Percentiles rank a stretch among this genome's conserved stretches.
Evolutionary conservation across 306 rosid genomes (phyloP).

Genomic region (Rubus idaeus): DNA sequence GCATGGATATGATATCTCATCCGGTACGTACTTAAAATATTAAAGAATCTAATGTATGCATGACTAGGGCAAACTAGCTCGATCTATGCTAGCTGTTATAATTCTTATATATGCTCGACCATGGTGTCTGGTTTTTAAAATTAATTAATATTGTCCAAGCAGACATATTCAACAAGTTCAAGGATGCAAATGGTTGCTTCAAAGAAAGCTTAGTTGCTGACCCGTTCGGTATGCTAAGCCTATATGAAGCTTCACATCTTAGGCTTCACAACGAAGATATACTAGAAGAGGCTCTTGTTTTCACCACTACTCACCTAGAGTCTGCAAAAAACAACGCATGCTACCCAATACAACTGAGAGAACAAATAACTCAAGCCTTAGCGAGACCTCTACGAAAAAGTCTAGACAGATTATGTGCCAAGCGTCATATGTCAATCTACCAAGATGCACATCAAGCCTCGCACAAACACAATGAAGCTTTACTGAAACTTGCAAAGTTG

Average conservation of each 20-base stretch:
- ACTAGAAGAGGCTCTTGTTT: conserved; percentile 14
- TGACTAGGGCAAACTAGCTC: neutral
- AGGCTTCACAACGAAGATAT: conserved; percentile 8
- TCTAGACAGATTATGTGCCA: conserved; percentile 25
- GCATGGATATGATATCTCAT: neutral
- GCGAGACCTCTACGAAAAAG: conserved; percentile 11
- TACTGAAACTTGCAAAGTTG: conserved; percentile 29
- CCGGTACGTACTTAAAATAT: conserved; percentile 10
- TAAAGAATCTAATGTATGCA: no score
- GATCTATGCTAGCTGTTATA: no score
- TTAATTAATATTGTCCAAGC: neutral
- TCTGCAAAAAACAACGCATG: neutral
- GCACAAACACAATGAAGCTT: conserved; percentile 10
- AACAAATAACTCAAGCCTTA: conserved; percentile 18
- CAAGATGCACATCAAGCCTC: no score
- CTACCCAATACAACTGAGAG: neutral
- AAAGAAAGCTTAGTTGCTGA: conserved; percentile 3
- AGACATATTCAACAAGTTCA: neutral
- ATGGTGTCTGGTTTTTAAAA: no score
- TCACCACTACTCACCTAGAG: conserved; percentile 18
- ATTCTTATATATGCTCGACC: no score
- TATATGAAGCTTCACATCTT: conserved; percentile 26
- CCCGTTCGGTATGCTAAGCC: conserved; percentile 17
- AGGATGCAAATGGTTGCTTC: conserved; percentile 2
- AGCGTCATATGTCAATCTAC: conserved; percentile 22